These are phyloP conservation scores for Alternaria dauci DNA, from an alignment of 2,329 filamentous ascomycete genomes.

Conservation along the genomic window DNA sequence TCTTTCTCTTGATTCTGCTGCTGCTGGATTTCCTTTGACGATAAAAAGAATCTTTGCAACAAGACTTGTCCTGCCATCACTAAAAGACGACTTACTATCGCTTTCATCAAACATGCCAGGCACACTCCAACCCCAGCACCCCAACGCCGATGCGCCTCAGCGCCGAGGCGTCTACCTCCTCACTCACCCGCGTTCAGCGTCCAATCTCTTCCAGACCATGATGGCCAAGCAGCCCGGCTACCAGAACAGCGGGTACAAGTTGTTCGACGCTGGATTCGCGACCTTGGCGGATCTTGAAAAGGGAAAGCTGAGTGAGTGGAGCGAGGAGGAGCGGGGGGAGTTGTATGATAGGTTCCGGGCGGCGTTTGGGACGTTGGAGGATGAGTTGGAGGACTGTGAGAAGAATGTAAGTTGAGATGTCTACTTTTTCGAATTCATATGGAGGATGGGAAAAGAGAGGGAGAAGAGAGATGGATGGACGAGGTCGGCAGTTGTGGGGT, in stretches of 20 bases:
- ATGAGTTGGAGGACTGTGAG: conserved; percentile 24
- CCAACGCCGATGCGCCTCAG: not conserved
- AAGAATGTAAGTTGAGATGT: conserved; percentile 21
- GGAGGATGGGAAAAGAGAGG: too few relatives aligned
- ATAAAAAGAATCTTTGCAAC: not conserved
- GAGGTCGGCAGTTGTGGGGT: not conserved
- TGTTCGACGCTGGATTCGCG: conserved; percentile 21
- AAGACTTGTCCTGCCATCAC: not conserved
- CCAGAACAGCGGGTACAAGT: conserved; percentile 24
- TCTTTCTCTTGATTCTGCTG: not conserved
- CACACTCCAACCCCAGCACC: conserved; percentile 7
- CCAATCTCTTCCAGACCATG: conserved; percentile 31
- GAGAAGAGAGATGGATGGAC: not conserved
- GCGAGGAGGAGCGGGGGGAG: conserved; percentile 10
- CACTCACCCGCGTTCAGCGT: conserved; percentile 29
- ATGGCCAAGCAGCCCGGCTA: conserved; percentile 28
- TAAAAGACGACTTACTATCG: not conserved
- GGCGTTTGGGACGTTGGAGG: conserved; percentile 19
- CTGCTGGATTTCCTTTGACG: not conserved
- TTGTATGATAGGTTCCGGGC: conserved; percentile 14
- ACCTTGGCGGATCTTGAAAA: conserved; percentile 8
- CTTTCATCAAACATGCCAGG: conserved; percentile 13
- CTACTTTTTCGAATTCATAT: not conserved
- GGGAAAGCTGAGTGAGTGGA: conserved; percentile 21
- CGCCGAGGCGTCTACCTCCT: conserved; percentile 25